Conservation (phyloP, 768 basidiomycete genomes). For the Boletellus ananas region DNA sequence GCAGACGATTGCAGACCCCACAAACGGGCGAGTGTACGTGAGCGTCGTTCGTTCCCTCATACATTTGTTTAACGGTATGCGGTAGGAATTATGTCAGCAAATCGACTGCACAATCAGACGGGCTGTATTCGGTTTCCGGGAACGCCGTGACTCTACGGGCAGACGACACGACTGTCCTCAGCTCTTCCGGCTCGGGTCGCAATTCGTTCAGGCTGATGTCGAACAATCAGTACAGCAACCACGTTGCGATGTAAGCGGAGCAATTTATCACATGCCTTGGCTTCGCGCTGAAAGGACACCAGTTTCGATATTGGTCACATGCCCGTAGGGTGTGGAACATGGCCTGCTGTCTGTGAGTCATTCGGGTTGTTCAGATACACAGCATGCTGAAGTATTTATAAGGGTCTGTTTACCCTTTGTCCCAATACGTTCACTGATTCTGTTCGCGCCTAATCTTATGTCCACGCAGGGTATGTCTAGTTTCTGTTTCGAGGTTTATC, state of each 20-base stretch:
- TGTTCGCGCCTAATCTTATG: not conserved
- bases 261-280: not conserved
- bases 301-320: constrained; percentile 37
- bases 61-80: not conserved
- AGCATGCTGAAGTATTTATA: not conserved
- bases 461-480: constrained; percentile 21
- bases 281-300: not conserved
- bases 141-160: constrained; percentile 34
- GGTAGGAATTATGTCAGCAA: constrained; percentile 42
- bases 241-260: constrained; percentile 32
- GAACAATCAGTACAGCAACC: constrained; percentile 28
- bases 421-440: not conserved
- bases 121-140: constrained; percentile 54
- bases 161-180: constrained; percentile 32
- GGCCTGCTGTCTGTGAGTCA: constrained; percentile 35
- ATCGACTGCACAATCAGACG: constrained; percentile 46
- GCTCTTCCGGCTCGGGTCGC: constrained; percentile 29
- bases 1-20: constrained; percentile 34
- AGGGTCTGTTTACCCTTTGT: constrained; percentile 23
- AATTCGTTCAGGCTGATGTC: constrained; percentile 36
- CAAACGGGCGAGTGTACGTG: constrained; percentile 32
- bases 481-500: not conserved
- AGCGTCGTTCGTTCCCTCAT: not conserved
- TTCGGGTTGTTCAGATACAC: not conserved
- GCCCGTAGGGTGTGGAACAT: constrained; percentile 39